Conservation (phyloP, 768 basidiomycete genomes). For the Lyophyllum semitale region DNA sequence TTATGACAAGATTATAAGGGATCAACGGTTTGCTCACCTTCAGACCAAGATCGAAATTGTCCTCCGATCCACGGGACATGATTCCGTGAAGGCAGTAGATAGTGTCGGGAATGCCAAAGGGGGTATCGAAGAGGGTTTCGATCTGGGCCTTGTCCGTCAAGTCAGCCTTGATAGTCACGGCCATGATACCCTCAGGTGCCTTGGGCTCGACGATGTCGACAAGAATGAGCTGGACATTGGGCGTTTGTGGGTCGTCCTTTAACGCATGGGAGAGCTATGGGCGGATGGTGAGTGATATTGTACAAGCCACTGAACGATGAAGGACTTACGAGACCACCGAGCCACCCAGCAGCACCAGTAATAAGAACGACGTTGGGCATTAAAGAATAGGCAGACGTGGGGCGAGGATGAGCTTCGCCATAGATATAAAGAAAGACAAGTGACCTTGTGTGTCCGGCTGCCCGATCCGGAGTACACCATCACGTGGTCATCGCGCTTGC, state of each 20-base stretch:
- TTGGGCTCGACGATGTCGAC: constrained; percentile 48
- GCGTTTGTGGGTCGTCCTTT: constrained; percentile 29
- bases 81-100: constrained; percentile 57
- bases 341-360: constrained; percentile 45
- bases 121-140: constrained; percentile 38
- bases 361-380: constrained; percentile 41
- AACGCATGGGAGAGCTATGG: constrained; percentile 38
- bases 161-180: constrained; percentile 39
- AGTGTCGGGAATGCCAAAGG: constrained; percentile 41
- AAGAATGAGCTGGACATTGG: constrained; percentile 48
- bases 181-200: constrained; percentile 28
- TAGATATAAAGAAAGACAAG: not conserved
- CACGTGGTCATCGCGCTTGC: too few relatives aligned
- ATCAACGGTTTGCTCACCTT: constrained; percentile 29
- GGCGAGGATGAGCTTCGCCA: not conserved
- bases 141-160: constrained; percentile 37
- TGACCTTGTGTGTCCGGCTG: too few relatives aligned
- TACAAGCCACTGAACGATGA: not conserved
- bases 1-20: not conserved
- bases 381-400: not conserved
- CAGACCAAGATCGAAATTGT: constrained; percentile 58
- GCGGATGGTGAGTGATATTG: not conserved
- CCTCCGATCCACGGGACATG: constrained; percentile 65
- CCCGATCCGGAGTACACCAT: too few relatives aligned
- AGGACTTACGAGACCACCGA: constrained; percentile 36